A percentile compares a stretch with the other conserved stretches of the same genome.
Conservation (phyloP, 2,329 filamentous ascomycete genomes). For the Sporothrix pallida region DNA sequence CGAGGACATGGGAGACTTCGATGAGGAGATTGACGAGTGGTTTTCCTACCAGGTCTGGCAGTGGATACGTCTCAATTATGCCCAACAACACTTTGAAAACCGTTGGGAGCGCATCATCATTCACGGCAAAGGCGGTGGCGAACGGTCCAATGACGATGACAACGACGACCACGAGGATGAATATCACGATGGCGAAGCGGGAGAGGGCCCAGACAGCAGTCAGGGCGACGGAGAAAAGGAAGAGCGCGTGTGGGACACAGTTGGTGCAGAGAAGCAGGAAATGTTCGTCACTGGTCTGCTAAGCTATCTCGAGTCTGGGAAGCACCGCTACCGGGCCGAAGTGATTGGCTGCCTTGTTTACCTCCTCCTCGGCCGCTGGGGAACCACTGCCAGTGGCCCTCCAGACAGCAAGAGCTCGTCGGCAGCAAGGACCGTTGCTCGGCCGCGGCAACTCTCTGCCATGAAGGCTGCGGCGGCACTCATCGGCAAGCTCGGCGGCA, state of each 20-base stretch:
- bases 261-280: slow-evolving; percentile 59
- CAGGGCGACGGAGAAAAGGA: background rate
- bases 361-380: slow-evolving; percentile 72
- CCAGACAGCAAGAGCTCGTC: slow-evolving; percentile 49
- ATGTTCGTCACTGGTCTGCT: slow-evolving; percentile 65
- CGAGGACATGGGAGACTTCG: slow-evolving; percentile 63
- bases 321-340: slow-evolving; percentile 50
- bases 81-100: slow-evolving; percentile 77
- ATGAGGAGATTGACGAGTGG: slow-evolving; percentile 59
- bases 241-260: slow-evolving; percentile 66
- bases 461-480: slow-evolving; percentile 62
- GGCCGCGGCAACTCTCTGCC: slow-evolving; percentile 61
- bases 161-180: slow-evolving; percentile 42
- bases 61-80: slow-evolving; percentile 75
- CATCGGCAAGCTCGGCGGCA: slow-evolving; percentile 57
- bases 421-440: slow-evolving; percentile 57
- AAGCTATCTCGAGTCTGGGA: slow-evolving; percentile 49
- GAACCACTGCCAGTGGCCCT: slow-evolving; percentile 63
- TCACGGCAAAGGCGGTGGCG: slow-evolving; percentile 41
- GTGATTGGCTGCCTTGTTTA: slow-evolving; percentile 65
- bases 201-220: background rate
- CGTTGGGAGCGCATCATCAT: slow-evolving; percentile 67
- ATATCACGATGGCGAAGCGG: slow-evolving; percentile 43
- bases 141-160: slow-evolving; percentile 34
- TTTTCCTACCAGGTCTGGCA: slow-evolving; percentile 91